Percentiles rank a stretch among this genome's conserved stretches.
These are phyloP conservation scores for Gillenia trifoliata DNA, from an alignment of 306 rosid genomes.

Conservation along the genomic window DNA sequence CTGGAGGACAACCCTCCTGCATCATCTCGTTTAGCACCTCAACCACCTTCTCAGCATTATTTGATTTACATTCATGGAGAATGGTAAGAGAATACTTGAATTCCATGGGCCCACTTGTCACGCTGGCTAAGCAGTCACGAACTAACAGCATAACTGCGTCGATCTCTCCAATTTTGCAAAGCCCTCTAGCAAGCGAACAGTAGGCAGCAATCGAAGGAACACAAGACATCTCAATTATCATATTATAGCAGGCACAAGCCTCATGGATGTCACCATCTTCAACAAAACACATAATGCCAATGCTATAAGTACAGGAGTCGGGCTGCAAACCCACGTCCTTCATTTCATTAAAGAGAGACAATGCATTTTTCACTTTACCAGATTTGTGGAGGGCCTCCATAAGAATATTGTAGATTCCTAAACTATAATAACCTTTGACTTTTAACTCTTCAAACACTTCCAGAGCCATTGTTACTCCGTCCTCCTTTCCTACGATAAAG, in stretches of 20 bases:
- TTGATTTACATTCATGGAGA: slow-evolving; percentile 53
- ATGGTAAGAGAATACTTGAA: slow-evolving; percentile 71
- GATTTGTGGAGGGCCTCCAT: slow-evolving; percentile 53
- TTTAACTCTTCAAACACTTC: slow-evolving; percentile 48
- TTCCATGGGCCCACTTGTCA: slow-evolving; percentile 56
- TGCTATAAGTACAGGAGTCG: slow-evolving; percentile 42
- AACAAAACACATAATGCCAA: slow-evolving; percentile 47
- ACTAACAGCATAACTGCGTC: slow-evolving; percentile 79
- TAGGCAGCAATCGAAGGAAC: slow-evolving; percentile 70
- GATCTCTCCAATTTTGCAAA: slow-evolving; percentile 64
- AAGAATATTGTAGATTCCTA: slow-evolving; percentile 50
- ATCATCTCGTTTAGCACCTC: slow-evolving; percentile 67
- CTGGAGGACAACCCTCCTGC: slow-evolving; percentile 57
- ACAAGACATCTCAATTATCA: slow-evolving; percentile 59
- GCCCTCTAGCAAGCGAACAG: slow-evolving; percentile 55
- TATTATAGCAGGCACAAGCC: slow-evolving; percentile 69
- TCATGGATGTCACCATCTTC: slow-evolving; percentile 50
- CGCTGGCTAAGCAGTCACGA: slow-evolving; percentile 61
- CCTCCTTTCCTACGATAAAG: slow-evolving; percentile 44
- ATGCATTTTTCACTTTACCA: slow-evolving; percentile 45
- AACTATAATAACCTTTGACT: slow-evolving; percentile 39
- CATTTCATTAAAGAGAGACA: slow-evolving; percentile 57
- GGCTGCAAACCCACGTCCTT: slow-evolving; percentile 40
- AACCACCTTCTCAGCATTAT: slow-evolving; percentile 52
- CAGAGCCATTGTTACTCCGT: slow-evolving; percentile 35